Conservation (phyloP, 306 rosid genomes). For the Ammopiptanthus mongolicus region DNA sequence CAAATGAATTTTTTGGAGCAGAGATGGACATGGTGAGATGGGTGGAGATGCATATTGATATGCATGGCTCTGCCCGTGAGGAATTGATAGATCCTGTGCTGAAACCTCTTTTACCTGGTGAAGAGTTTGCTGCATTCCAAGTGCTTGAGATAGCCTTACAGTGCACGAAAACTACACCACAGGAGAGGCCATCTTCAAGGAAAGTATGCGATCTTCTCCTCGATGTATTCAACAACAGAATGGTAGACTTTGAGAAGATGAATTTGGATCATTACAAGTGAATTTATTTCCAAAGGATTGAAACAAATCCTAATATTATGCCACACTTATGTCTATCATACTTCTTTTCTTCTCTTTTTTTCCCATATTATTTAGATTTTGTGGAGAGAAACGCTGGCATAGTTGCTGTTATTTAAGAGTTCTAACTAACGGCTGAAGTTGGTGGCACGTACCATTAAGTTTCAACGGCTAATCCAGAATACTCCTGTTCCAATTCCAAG, state of each 20-base stretch:
- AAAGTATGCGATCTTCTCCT: constrained; percentile 69
- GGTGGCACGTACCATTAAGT: neutral
- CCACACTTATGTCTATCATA: neutral
- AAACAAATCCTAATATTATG: neutral
- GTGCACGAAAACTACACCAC: constrained; percentile 75
- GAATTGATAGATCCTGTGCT: constrained; percentile 62
- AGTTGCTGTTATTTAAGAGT: neutral
- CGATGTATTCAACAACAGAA: constrained; percentile 50
- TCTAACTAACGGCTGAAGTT: neutral
- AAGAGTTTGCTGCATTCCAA: constrained; percentile 63
- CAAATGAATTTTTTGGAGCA: constrained; percentile 54
- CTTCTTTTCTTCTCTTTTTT: neutral
- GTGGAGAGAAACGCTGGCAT: neutral
- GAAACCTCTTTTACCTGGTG: constrained; percentile 52
- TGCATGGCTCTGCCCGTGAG: constrained; percentile 41
- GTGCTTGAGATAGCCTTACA: constrained; percentile 85
- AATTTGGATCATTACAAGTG: constrained; percentile 19
- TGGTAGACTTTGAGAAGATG: constrained; percentile 42
- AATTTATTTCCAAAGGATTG: constrained; percentile 4
- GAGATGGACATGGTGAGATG: constrained; percentile 98
- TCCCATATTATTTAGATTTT: neutral
- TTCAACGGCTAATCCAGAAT: neutral
- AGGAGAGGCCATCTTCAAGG: constrained; percentile 76
- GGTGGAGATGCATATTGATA: constrained; percentile 57
- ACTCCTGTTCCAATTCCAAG: neutral